Percentiles rank a stretch among this genome's conserved stretches.
These are phyloP conservation scores for Cochlearia excelsa DNA, from an alignment of 345 rosid genomes.

Conservation along the genomic window DNA sequence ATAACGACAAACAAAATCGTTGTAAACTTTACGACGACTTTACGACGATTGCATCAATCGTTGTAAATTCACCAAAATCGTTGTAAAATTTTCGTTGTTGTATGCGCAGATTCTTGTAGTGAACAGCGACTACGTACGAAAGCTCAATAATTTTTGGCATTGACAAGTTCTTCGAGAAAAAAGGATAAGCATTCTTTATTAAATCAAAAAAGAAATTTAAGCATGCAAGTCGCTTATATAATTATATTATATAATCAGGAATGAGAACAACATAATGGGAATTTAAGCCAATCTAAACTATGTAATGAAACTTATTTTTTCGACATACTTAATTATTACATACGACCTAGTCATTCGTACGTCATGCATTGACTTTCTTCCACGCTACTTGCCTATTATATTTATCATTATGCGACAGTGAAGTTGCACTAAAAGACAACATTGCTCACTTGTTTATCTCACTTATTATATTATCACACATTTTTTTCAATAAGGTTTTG, in stretches of 20 bases:
- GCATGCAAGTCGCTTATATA: constrained; percentile 3
- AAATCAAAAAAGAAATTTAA: too few species aligned
- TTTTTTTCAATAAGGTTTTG: neutral
- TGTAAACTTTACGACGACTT: too few species aligned
- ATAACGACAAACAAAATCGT: too few species aligned
- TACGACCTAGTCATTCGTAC: too few species aligned
- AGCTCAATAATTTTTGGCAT: neutral
- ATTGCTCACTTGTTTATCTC: constrained; percentile 7
- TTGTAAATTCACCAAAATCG: too few species aligned
- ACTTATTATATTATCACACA: neutral
- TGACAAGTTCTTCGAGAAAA: neutral
- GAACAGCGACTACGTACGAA: too few species aligned
- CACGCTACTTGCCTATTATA: neutral
- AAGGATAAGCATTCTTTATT: too few species aligned
- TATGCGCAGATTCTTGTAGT: too few species aligned
- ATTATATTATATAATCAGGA: neutral
- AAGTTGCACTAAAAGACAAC: constrained; percentile 15
- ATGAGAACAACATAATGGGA: neutral
- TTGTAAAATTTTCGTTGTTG: too few species aligned
- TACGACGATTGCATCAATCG: too few species aligned
- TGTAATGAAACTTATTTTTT: constrained; percentile 7
- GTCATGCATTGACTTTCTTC: too few species aligned
- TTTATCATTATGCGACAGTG: constrained; percentile 5
- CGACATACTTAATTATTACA: too few species aligned
- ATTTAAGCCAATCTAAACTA: constrained; percentile 12